Conservation (phyloP, 169 alveolate species). For the Eimeria acervulina region DNA sequence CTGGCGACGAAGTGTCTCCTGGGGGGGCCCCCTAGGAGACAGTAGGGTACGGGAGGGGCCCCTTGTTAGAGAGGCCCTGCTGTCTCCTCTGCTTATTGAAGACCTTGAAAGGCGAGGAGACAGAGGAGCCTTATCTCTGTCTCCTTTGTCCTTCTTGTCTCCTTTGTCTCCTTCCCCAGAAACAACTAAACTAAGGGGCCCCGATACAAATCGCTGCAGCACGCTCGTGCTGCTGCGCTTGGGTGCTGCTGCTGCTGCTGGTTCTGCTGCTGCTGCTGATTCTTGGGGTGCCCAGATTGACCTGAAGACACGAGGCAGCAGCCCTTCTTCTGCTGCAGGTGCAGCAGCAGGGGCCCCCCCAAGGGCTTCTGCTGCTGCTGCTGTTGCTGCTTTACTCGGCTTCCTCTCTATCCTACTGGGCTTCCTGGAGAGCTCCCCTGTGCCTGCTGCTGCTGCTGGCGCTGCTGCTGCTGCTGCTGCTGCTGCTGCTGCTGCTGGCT, state of each 20-base stretch:
- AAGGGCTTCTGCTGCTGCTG: background rate
- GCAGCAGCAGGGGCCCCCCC: constrained; percentile 15
- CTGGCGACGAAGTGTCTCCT: background rate
- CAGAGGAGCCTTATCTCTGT: background rate
- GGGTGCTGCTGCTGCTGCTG: background rate
- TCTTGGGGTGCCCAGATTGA: background rate
- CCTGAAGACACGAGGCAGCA: constrained; percentile 11
- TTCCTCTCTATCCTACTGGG: background rate
- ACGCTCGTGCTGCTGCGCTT: background rate
- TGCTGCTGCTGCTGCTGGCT: constrained; percentile 25
- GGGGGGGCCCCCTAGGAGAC: background rate
- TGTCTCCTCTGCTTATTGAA: background rate
- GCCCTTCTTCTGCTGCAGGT: background rate
- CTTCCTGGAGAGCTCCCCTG: constrained; percentile 13
- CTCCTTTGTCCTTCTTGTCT: background rate
- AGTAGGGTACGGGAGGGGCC: background rate
- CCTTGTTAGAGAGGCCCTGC: constrained; percentile 17
- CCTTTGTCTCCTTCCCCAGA: background rate
- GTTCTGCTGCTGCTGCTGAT: background rate
- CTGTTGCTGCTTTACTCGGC: background rate
- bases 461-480: background rate
- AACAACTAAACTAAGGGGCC: background rate
- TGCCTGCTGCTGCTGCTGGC: background rate
- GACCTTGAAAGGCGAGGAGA: too few relatives aligned
- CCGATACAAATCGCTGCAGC: background rate